These are phyloP conservation scores for Populus tomentosa DNA, from an alignment of 441 rosid genomes.

Conservation along the genomic window DNA sequence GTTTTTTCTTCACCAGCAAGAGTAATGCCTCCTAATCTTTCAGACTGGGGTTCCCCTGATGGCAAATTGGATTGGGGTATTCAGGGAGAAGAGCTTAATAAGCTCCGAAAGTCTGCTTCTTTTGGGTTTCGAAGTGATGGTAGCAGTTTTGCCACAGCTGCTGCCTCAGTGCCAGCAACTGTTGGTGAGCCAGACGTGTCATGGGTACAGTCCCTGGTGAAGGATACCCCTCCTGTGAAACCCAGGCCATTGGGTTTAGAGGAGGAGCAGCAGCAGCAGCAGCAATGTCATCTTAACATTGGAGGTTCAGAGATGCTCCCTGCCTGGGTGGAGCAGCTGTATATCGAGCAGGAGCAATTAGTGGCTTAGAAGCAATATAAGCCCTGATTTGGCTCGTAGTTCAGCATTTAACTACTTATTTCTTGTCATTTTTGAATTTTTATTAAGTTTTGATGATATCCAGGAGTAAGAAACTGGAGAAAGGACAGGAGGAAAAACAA, in stretches of 20 bases:
- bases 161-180: conserved; percentile 18
- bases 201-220: conserved; percentile 81
- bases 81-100: conserved; percentile 74
- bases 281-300: conserved; percentile 33
- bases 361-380: conserved; percentile 46
- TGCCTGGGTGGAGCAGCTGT: conserved; percentile 75
- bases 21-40: conserved; percentile 30
- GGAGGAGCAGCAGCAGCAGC: conserved; percentile 17
- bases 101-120: conserved; percentile 67
- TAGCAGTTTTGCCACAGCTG: conserved; percentile 16
- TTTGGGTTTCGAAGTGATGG: conserved; percentile 46
- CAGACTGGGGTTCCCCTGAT: conserved; percentile 74
- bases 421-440: conserved; percentile 26
- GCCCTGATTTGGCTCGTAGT: conserved; percentile 21
- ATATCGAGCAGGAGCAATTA: conserved; percentile 76
- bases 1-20: conserved; percentile 36
- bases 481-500: conserved; percentile 8
- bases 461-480: conserved; percentile 13
- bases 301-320: conserved; percentile 37
- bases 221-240: conserved; percentile 38
- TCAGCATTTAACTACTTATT: conserved; percentile 41
- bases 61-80: conserved; percentile 86
- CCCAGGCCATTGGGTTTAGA: conserved; percentile 28
- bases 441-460: conserved; percentile 23
- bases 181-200: conserved; percentile 68